Evolutionary conservation across 169 alveolate genomes (phyloP), one percentile per base, ranked within the genome.

Genomic region (Plasmodium gonderi): DNA sequence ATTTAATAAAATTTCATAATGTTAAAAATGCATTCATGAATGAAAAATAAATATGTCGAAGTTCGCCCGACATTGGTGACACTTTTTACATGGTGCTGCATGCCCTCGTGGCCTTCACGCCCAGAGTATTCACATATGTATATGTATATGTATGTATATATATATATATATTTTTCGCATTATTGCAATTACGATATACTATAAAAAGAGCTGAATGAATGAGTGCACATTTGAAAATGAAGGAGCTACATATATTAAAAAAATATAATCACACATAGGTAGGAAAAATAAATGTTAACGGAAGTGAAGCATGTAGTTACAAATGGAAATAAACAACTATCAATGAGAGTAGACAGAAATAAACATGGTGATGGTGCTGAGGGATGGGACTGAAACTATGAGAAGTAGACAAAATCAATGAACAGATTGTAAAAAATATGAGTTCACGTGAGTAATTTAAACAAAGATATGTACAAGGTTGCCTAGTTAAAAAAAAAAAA

Each of bases 21-120:
- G 72, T 12, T 23, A 60, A 60, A 20, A 60, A 60, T 60, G 36
- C 72, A 60, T 60, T 60, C 72, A 36, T 36, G 26, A 60, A 60
- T 20, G 33, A 60, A 36, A 29, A 60, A 60, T 60, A 29, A 60
- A 60, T 60, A 60, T 60, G 36, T 60, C 17, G 26, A 42, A 60
- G 72, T 20, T 60, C 26, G 72, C 72, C 40, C 72, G n/a, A 60
- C 72, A 23, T n/a, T 60, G 72, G 38, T 36, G 36, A n/a, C 72
- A 36, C 17, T 29, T 60, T 60, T 60, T 36, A 60, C 72, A 60
- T n/a, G 33, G n/a, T n/a, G n/a, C n/a, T n/a, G n/a, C n/a, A 60
- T n/a, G 72, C 38, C 72, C 40, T 60, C 72, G 72, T 14, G 72
- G 26, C 72, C 72, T 36, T 60, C n/a, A 60, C 72, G 72, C 72